Evolutionary conservation across 2,329 filamentous ascomycete genomes (phyloP).

Genomic region (Phyllosticta paracitricarpa): DNA sequence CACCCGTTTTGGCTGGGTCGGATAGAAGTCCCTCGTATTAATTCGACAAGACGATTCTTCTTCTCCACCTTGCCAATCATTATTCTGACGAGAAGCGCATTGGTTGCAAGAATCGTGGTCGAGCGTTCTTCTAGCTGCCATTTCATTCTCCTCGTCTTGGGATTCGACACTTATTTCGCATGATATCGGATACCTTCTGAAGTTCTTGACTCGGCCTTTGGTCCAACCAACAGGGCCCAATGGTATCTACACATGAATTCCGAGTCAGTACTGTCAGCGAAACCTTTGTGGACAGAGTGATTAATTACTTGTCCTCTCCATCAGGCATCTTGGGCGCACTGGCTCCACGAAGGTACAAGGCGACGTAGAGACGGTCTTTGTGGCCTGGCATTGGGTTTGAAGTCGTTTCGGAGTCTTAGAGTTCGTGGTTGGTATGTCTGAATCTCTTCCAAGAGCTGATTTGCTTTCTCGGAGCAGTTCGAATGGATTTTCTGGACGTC

Average conservation of each 20-base stretch:
- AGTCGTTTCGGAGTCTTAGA: neutral
- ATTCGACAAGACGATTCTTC: conserved; percentile 14
- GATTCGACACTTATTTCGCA: conserved; percentile 20
- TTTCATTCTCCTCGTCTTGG: conserved; percentile 10
- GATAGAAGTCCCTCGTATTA: conserved; percentile 16
- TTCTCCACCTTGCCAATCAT: conserved; percentile 24
- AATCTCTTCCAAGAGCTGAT: neutral
- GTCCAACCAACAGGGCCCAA: conserved; percentile 30
- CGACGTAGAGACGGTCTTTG: conserved; percentile 22
- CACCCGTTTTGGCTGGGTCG: conserved; percentile 26
- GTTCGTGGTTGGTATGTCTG: neutral
- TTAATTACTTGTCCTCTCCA: conserved; percentile 18
- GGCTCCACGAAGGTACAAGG: conserved; percentile 19
- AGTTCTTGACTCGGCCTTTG: conserved; percentile 22
- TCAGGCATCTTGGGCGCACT: conserved; percentile 14
- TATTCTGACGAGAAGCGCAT: conserved; percentile 23
- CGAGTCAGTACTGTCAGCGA: neutral
- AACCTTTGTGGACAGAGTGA: neutral
- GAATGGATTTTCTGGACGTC: neutral
- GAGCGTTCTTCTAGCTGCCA: conserved; percentile 23
- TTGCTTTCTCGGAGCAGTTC: neutral
- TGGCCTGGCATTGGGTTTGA: conserved; percentile 14
- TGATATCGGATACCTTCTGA: conserved; percentile 22
- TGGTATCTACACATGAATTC: conserved; percentile 23
- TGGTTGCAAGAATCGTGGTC: conserved; percentile 14